Evolutionary conservation across 805 yeast species (phyloP), one percentile per base, ranked within the genome.

Genomic region (Ascoidea asiatica): DNA sequence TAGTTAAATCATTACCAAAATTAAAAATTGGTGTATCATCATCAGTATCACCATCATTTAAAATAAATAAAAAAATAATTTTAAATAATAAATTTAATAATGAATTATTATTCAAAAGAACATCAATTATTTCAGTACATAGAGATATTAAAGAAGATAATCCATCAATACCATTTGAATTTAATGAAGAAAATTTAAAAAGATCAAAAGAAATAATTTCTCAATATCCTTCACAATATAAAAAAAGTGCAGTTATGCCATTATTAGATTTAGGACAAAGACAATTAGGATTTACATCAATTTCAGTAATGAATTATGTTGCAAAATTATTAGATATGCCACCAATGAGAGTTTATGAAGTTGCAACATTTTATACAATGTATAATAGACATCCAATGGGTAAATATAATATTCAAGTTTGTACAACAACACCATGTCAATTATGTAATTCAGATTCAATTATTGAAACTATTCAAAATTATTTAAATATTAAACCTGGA

Each of bases 321-420:
- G 95, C 95, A 44, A 77, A 80, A 62, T 56, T 81, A 57, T 70
- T 84, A 55, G 90, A 83, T 56, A 81, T 86, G 79, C 95, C 95
- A 23, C 94, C 95, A 48, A 85, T 85, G 95, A 76, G 95, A 65
- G 95, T 85, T 23, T 85, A 85, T 62, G 94, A 85, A 62, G 95
- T 85, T 51, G 95, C 95, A 29, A 82, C 95, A 38, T 85, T 85
- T 67, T 85, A 85, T 66, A 85, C 95, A 53, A 86, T 85, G 95
- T 85, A 79, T 68, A 82, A 82, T 66, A 76, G 92, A 61, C 70
- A 73, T 51, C 95, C 95, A 42, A 78, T 86, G 74, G 95, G 95
- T 48, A 83, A 84, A 58, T 82, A 74, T 60, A 83, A 82, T 59
- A 65, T 85, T 45, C 95, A 85, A 61, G 80, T 86, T 38, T 85